A percentile compares a stretch with the other conserved stretches of the same genome.
These are phyloP conservation scores for Delphinella strobiligena DNA, from an alignment of 2,329 filamentous ascomycete genomes.

Conservation along the genomic window DNA sequence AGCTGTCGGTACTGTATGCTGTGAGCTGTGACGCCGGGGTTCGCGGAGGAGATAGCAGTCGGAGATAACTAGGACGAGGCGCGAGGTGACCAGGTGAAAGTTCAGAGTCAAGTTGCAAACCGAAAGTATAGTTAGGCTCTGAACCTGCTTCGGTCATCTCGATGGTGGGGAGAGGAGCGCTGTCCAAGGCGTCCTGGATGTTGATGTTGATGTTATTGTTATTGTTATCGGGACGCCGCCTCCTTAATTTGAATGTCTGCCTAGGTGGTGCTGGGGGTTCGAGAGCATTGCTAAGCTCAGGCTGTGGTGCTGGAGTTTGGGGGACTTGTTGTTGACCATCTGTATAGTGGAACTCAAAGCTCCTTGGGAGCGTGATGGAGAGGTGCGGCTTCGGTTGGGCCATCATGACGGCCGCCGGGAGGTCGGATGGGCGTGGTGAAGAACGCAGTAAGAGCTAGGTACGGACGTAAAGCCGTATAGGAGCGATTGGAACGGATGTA, in stretches of 20 bases:
- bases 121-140: slow-evolving; percentile 17
- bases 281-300: slow-evolving; percentile 5
- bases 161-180: slow-evolving; percentile 33
- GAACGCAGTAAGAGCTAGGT: slow-evolving; percentile 1
- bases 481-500: not conserved
- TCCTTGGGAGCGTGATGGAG: slow-evolving; percentile 38
- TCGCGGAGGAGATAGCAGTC: slow-evolving; percentile 35
- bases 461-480: too few species aligned
- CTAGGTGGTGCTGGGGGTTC: slow-evolving; percentile 33
- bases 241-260: slow-evolving; percentile 36
- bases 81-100: slow-evolving; percentile 27
- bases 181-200: slow-evolving; percentile 15
- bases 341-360: slow-evolving; percentile 37
- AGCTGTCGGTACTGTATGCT: slow-evolving; percentile 1
- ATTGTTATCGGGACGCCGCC: slow-evolving; percentile 26
- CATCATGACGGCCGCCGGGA: slow-evolving; percentile 11
- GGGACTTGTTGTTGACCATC: slow-evolving; percentile 28
- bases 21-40: slow-evolving; percentile 32
- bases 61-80: slow-evolving; percentile 23
- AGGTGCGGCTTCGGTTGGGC: slow-evolving; percentile 29
- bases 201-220: slow-evolving; percentile 5
- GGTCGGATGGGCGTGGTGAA: not conserved
- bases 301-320: slow-evolving; percentile 26
- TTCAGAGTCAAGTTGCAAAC: slow-evolving; percentile 14
- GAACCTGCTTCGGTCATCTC: slow-evolving; percentile 31